phyloP scores from a whole-genome alignment of 495 filamentous ascomycete species.

The Aspergillus affinis region DNA sequence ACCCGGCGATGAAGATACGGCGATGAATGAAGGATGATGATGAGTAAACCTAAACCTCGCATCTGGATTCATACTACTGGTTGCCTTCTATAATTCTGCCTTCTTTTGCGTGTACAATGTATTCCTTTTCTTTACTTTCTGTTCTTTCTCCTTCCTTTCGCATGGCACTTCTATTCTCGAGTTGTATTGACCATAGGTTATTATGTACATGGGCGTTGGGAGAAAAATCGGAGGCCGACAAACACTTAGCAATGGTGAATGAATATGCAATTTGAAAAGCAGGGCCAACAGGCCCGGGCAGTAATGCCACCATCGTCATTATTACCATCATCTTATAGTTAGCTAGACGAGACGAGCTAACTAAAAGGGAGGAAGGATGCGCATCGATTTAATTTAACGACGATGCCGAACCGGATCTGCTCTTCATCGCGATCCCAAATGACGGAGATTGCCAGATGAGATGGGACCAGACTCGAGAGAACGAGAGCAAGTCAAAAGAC shows the following conservation, averaged over 20 bases:
- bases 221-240: constrained; percentile 2
- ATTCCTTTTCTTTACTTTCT: not conserved
- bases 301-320: too few species aligned
- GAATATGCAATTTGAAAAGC: too few species aligned
- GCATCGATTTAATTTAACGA: not conserved
- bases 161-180: not conserved
- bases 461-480: not conserved
- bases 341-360: too few species aligned
- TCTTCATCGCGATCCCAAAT: not conserved
- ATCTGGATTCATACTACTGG: not conserved
- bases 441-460: not conserved
- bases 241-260: too few species aligned
- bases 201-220: constrained; percentile 9
- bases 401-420: not conserved
- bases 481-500: not conserved
- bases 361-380: not conserved
- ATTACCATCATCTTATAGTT: too few species aligned
- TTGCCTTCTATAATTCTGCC: not conserved
- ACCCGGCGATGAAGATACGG: constrained; percentile 21
- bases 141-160: constrained; percentile 2
- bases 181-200: not conserved
- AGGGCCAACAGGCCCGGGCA: too few species aligned
- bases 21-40: constrained; percentile 28
- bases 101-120: not conserved
- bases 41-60: constrained; percentile 2